Conservation (phyloP, 192 early-diverging fungal species). For the Linderina pennispora region DNA sequence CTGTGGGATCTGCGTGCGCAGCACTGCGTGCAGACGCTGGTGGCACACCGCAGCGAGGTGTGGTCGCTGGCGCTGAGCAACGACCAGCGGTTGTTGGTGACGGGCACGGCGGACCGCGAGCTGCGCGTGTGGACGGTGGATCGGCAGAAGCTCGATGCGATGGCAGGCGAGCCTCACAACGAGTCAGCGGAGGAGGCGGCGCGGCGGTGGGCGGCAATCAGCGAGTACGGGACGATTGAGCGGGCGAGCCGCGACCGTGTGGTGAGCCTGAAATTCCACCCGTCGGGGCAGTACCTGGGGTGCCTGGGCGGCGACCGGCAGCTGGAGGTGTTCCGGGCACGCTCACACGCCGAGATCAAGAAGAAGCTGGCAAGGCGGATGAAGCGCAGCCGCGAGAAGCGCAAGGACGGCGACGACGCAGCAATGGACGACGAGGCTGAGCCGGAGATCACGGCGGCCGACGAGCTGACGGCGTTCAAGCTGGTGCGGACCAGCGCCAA, state of each 20-base stretch:
- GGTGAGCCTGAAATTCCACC: slow-evolving; percentile 70
- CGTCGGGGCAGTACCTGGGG: slow-evolving; percentile 70
- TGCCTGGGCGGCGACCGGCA: slow-evolving; percentile 72
- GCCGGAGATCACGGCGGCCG: slow-evolving; percentile 54
- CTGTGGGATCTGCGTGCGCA: slow-evolving; percentile 93
- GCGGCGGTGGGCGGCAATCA: slow-evolving; percentile 61
- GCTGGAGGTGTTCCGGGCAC: slow-evolving; percentile 79
- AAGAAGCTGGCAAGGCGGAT: slow-evolving; percentile 77
- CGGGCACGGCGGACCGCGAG: slow-evolving; percentile 79
- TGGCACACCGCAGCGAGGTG: slow-evolving; percentile 89
- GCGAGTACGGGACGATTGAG: slow-evolving; percentile 68
- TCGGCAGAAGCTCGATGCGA: slow-evolving; percentile 13
- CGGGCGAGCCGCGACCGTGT: slow-evolving; percentile 78
- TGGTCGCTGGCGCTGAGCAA: slow-evolving; percentile 76
- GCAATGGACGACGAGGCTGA: slow-evolving; percentile 1
- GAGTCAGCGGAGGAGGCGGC: slow-evolving; percentile 12
- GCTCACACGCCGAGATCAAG: slow-evolving; percentile 70
- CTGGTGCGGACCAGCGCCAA: slow-evolving; percentile 73
- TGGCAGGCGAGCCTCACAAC: slow-evolving; percentile 12
- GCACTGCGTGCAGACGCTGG: slow-evolving; percentile 91
- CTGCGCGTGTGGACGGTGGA: slow-evolving; percentile 88
- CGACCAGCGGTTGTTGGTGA: slow-evolving; percentile 64
- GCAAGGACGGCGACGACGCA: slow-evolving; percentile 21
- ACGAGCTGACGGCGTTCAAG: slow-evolving; percentile 69
- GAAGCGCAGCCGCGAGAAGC: slow-evolving; percentile 73